These are phyloP conservation scores for Heliosperma pusillum DNA, from an alignment of 148 eudicot genomes.

Conservation along the genomic window DNA sequence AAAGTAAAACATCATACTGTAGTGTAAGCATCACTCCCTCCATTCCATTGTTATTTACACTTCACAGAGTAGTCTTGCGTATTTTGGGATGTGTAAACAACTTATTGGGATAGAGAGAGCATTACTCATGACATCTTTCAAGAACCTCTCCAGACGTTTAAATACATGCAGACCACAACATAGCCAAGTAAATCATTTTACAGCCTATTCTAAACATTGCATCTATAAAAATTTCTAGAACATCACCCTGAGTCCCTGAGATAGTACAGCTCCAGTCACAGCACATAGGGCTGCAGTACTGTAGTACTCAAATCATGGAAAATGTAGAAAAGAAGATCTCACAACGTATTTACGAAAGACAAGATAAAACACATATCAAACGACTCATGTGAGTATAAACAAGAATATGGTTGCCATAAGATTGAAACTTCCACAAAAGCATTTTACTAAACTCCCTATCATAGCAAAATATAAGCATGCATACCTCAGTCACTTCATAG, in stretches of 20 bases:
- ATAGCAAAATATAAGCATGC: constrained; percentile 23
- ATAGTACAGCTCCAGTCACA: background rate
- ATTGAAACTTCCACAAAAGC: constrained; percentile 1
- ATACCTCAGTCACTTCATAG: constrained; percentile 93
- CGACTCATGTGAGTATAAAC: background rate
- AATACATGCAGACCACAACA: background rate
- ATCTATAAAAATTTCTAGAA: background rate
- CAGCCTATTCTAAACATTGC: background rate
- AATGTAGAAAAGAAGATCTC: background rate
- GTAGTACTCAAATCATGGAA: background rate
- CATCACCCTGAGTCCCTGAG: background rate
- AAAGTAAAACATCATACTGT: background rate
- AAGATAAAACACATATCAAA: background rate
- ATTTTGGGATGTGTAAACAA: background rate
- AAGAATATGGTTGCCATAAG: background rate
- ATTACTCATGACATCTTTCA: background rate
- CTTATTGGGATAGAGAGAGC: background rate
- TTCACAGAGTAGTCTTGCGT: background rate
- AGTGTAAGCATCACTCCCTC: background rate
- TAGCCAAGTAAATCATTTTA: background rate
- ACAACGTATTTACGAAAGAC: background rate
- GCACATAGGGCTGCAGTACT: background rate
- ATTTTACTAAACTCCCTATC: constrained; percentile 16
- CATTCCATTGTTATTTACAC: background rate
- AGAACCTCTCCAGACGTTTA: background rate